Evolutionary conservation across 164 flowering plant species (phyloP), one percentile per base, ranked within the genome.

Genomic region (Platanus orientalis): DNA sequence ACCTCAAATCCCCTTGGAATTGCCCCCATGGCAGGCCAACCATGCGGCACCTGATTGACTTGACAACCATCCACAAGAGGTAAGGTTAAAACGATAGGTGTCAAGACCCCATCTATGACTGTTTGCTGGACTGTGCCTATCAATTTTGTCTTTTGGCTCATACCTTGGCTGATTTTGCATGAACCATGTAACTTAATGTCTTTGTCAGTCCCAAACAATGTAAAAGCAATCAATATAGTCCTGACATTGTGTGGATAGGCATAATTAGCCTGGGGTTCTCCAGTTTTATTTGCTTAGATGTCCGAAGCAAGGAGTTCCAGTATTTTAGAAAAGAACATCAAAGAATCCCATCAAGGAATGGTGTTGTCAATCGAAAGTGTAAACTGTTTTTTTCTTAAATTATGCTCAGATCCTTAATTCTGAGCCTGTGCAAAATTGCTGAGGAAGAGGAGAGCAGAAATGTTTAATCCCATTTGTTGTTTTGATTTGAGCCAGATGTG

Each of bases 1-100:
- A 67, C 24, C 84, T 95, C 61, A 88, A 78, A 56, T 91, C 96
- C 47, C 99, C 97, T 4, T 95, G 99, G 99, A 95, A 95, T 74
- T 95, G 99, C 68, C 99, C 99, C 0, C 99, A 95, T 63, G 99
- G 99, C n/a, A 70, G 99, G 63, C 99, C 99, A 27, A 95, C 99
- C 54, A 92, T 95, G 99, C 88, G 99, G 1, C 99, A 92, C 79
- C 79, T 92, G 76, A 80, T 95, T 7, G 92, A 92, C 69, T 66
- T 95, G 75, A 64, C 83, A 34, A 69, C 83, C 25, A 24, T 84
- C 23, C 65, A 61, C 55, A 72, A 62, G n/a, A 62, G 49, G 21
- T 40, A 61, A 10, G 75, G 72, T 44, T 58, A 71, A 23, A 58
- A 56, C n/a, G 76, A 26, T 39, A 42, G n/a, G 29, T 60, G 30